Evolutionary conservation across 2,329 filamentous ascomycete genomes (phyloP), one percentile per base, ranked within the genome.

Genomic region (Colletotrichum sp.): DNA sequence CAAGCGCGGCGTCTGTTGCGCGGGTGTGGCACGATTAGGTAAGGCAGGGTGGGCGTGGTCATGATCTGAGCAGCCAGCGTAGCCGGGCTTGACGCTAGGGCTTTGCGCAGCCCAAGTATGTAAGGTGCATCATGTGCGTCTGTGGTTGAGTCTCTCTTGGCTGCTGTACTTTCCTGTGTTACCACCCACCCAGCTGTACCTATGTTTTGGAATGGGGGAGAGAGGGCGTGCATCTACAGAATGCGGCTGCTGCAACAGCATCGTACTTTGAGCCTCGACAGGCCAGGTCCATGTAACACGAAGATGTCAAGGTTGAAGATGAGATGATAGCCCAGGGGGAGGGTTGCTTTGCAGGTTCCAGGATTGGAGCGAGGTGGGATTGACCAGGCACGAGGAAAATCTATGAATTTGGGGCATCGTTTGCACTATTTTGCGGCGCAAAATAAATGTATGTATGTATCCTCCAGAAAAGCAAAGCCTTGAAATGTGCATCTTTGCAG

Each of bases 1-100:
- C 30, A 57, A 44, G 61, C 69, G 36, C 55, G 30, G 55, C 27
- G 69, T 32, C 30, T 63, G 52, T 61, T 22, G 34, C 34, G 61
- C 15, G 30, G 5, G 59, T 39, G 61, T 36, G 32, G 6, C 0
- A 34, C 6, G n/a, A 32, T 36, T 64, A 25, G 2, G 16, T n/a
- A 27, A 22, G 32, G 15, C 1, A 27, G 34, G 44, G 44, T 49
- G 62, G 59, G 59, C 13, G 34, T 29, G 63, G 63, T 13, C 44
- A 49, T 49, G 44, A 49, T 49, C 44, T 49, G 44, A 49, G 44
- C 39, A 44, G 39, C 39, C 39, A 11, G 32, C 32, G 27, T 36
- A 61, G 64, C 34, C 71, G 32, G 32, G 44, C 57, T 65, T 74
- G 32, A 70, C 66, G 66, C 66, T 64, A 74, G 67, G 65, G 71